Evolutionary conservation across 192 early-diverging fungal genomes (phyloP), one percentile per base, ranked within the genome.

Genomic region (Podila verticillata): DNA sequence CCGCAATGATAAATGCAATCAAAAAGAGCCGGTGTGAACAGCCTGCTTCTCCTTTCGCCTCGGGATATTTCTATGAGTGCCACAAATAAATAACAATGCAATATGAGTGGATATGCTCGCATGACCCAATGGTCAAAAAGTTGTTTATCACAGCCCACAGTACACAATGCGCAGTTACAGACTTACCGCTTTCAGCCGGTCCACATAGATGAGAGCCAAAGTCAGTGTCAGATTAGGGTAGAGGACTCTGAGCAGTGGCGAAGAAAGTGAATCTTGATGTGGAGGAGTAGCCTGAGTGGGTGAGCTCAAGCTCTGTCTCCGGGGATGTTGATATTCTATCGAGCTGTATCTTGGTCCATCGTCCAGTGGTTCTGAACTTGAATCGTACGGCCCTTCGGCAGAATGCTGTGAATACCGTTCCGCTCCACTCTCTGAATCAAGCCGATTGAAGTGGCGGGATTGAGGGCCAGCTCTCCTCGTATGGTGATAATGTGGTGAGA

Each of bases 1-100:
- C 80, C 22, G 84, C 84, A 47, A 87, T 83, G 24, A 85, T 85
- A 61, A 83, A 87, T 12, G 86, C 86, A 1, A 84, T 74, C 36
- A 87, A 44, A 29, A 87, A 86, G 20, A 87, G 65, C 0, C 86
- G 79, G 22, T 84, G 84, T 4, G 83, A 84, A 39, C 84, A 87
- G 7, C 86, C 86, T 13, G 75, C 63, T 44, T 85, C 82, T 9
- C 86, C 84, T 58, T 73, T 84, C 10, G 75, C 75, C 5, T 80
- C 75, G 5, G 68, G 63, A 61, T 85, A 82, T 75, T 82, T 85
- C 84, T 85, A 70, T 63, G 24, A 22, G 9, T 28, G 15, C 22
- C 7, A 0, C 32, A 48, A 13, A 48, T n/a, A 22, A 1, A 36
- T 47, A 58, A 2, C 19, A 32, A 6, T n/a, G 17, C 1, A 19